phyloP scores from a whole-genome alignment of 352 stramenopile species.

The Globisporangium irregulare region DNA sequence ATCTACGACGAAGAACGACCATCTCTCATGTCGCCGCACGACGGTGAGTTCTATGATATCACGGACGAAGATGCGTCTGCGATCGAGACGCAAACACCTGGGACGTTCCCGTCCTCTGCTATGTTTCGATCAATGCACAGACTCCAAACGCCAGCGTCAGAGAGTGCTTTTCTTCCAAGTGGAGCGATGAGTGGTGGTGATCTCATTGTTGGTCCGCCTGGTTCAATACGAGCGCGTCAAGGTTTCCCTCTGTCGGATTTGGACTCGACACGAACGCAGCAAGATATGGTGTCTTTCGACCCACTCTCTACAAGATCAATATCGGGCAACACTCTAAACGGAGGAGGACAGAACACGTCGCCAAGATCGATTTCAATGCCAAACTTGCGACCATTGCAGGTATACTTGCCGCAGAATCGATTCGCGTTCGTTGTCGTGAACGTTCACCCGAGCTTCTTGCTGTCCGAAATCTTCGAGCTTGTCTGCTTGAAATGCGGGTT shows the following conservation, averaged over 20 bases:
- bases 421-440: conserved; percentile 82
- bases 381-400: conserved; percentile 50
- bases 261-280: conserved; percentile 49
- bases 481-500: conserved; percentile 80
- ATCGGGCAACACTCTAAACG: conserved; percentile 29
- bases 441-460: conserved; percentile 41
- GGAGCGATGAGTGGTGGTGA: conserved; percentile 17
- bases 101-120: conserved; percentile 47
- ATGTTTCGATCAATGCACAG: conserved; percentile 61
- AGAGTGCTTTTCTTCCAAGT: conserved; percentile 16
- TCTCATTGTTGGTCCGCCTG: conserved; percentile 22
- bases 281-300: conserved; percentile 60
- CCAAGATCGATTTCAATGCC: conserved; percentile 42
- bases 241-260: conserved; percentile 40
- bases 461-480: conserved; percentile 74
- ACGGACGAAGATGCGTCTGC: conserved; percentile 41
- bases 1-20: conserved; percentile 21
- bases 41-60: conserved; percentile 38
- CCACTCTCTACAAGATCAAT: conserved; percentile 61
- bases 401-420: conserved; percentile 85
- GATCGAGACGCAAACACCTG: conserved; percentile 30
- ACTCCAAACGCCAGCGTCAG: conserved; percentile 58
- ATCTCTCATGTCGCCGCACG: conserved; percentile 28
- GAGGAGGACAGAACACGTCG: conserved; percentile 25
- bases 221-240: conserved; percentile 49